These are phyloP conservation scores for Albugo laibachii DNA, from an alignment of 352 stramenopile species.

Conservation along the genomic window DNA sequence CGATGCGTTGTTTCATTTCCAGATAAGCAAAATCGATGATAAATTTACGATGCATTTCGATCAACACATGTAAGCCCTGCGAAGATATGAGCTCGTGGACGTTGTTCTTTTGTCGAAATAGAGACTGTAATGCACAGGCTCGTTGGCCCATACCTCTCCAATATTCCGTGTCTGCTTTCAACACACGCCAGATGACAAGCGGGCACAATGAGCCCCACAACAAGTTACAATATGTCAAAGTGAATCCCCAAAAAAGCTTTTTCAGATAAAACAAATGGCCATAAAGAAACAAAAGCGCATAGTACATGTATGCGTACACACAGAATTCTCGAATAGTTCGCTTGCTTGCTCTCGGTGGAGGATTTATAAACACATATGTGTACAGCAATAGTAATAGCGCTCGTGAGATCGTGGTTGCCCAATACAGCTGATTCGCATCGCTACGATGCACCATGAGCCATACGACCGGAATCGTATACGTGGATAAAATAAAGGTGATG, in stretches of 20 bases:
- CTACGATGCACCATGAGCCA: conserved; percentile 1
- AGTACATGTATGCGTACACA: conserved; percentile 6
- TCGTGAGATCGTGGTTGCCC: not conserved
- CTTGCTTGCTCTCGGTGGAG: conserved; percentile 3
- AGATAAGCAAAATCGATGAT: conserved; percentile 63
- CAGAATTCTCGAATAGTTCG: conserved; percentile 5
- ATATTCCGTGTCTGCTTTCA: conserved; percentile 16
- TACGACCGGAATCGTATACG: conserved; percentile 3
- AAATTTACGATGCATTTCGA: conserved; percentile 46
- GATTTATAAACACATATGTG: conserved; percentile 5
- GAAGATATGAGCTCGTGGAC: conserved; percentile 9
- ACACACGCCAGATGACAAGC: conserved; percentile 8
- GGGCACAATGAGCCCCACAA: conserved; percentile 6
- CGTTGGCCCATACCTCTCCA: conserved; percentile 10
- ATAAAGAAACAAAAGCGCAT: conserved; percentile 5
- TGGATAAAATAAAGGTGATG: not conserved
- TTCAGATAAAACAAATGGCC: conserved; percentile 5
- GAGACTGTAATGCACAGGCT: conserved; percentile 3
- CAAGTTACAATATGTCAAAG: conserved; percentile 2
- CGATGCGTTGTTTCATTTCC: conserved; percentile 30
- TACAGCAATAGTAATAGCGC: not conserved
- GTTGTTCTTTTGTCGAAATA: conserved; percentile 2
- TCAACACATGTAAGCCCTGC: conserved; percentile 36
- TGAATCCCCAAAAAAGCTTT: not conserved
- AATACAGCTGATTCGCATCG: conserved; percentile 17